Conservation (phyloP, 2,329 filamentous ascomycete genomes). For the Xylariaceae sp. region DNA sequence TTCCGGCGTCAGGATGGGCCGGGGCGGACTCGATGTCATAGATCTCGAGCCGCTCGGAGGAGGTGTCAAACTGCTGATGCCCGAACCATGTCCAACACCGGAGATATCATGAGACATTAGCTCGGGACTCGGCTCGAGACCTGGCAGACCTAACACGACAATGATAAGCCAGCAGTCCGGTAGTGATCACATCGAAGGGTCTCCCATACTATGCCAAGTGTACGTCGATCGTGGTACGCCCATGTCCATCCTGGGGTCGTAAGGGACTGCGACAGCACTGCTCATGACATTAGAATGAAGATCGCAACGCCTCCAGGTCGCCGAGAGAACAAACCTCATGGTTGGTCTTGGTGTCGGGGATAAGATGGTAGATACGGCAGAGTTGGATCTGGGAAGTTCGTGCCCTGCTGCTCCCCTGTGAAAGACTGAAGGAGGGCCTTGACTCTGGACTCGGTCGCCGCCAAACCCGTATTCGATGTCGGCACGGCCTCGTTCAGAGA, state of each 20-base stretch:
- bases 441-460: conserved; percentile 18
- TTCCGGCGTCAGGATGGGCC: conserved; percentile 49
- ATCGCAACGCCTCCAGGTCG: conserved; percentile 2
- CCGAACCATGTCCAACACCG: conserved; percentile 42
- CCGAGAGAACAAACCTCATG: conserved; percentile 33
- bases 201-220: conserved; percentile 36
- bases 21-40: conserved; percentile 53
- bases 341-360: conserved; percentile 21
- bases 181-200: conserved; percentile 19
- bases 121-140: conserved; percentile 34
- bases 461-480: conserved; percentile 28
- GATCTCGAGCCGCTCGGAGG: conserved; percentile 47
- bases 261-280: conserved; percentile 45
- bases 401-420: conserved; percentile 32
- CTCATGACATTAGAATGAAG: conserved; percentile 9
- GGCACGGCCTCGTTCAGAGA: conserved; percentile 5
- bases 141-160: conserved; percentile 14
- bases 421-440: conserved; percentile 24
- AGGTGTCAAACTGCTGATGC: conserved; percentile 44
- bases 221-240: conserved; percentile 43
- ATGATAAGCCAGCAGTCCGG: conserved; percentile 5
- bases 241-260: conserved; percentile 48
- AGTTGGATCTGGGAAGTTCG: conserved; percentile 20
- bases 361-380: conserved; percentile 16
- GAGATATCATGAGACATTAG: conserved; percentile 42